Percentiles rank a stretch among this genome's conserved stretches.
phyloP scores from a whole-genome alignment of 148 eudicot genomes.

The Limonium bicolor region DNA sequence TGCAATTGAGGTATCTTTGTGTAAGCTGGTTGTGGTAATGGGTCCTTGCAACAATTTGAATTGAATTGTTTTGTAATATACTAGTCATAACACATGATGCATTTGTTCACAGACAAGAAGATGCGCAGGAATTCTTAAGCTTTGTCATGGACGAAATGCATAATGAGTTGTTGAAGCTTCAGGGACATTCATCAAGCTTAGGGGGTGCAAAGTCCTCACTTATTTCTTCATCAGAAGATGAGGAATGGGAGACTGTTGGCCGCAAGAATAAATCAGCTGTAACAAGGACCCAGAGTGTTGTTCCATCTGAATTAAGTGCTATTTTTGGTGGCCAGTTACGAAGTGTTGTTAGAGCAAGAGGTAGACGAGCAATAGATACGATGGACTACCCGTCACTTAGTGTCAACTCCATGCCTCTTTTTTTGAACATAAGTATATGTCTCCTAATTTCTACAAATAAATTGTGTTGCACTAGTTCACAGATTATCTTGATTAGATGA shows the following conservation, averaged over 20 bases:
- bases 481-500: too few relatives aligned
- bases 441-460: too few relatives aligned
- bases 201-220: constrained; percentile 34
- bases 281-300: constrained; percentile 65
- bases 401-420: too few relatives aligned
- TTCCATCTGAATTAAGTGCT: constrained; percentile 53
- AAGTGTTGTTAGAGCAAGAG: constrained; percentile 73
- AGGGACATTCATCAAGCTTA: constrained; percentile 31
- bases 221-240: constrained; percentile 67
- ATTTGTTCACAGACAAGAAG: constrained; percentile 72
- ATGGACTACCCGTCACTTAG: too few relatives aligned
- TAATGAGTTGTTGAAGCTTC: constrained; percentile 86
- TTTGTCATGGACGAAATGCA: constrained; percentile 91
- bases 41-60: too few relatives aligned
- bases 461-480: too few relatives aligned
- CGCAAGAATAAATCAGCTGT: constrained; percentile 74
- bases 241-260: constrained; percentile 91
- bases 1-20: too few relatives aligned
- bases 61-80: too few relatives aligned
- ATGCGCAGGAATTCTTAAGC: constrained; percentile 95
- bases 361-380: constrained; percentile 13
- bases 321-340: constrained; percentile 65
- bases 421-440: too few relatives aligned
- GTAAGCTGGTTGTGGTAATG: too few relatives aligned
- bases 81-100: background rate